Conservation (phyloP, 192 early-diverging fungal species). For the Coemansia aciculifera region DNA sequence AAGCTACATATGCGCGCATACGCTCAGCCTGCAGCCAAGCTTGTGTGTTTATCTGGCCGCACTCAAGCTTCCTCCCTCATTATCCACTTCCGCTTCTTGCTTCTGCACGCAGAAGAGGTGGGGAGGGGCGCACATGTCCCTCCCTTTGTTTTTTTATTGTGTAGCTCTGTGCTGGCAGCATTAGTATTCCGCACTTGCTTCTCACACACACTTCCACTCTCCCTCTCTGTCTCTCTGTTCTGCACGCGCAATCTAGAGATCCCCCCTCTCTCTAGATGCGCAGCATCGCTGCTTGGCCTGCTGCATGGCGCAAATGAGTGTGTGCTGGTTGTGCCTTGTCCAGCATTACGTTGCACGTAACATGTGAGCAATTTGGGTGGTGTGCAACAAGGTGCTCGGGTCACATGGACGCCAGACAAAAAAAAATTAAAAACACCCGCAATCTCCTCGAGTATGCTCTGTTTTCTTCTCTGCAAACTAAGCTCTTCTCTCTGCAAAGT, state of each 20-base stretch:
- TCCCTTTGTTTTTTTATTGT: background rate
- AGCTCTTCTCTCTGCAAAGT: background rate
- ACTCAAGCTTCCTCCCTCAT: background rate
- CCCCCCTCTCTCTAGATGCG: background rate
- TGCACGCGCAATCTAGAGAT: background rate
- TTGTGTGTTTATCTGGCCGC: background rate
- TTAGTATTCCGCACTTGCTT: conserved; percentile 2
- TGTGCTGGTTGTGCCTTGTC: conserved; percentile 7
- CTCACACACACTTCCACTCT: background rate
- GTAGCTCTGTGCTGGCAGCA: background rate
- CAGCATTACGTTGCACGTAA: conserved; percentile 13
- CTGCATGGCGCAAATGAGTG: conserved; percentile 9
- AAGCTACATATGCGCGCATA: background rate
- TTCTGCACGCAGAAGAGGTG: background rate
- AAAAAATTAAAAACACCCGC: background rate
- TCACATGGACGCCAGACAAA: conserved; percentile 3
- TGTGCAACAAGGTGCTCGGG: conserved; percentile 6
- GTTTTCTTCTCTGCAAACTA: background rate
- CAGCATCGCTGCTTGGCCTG: conserved; percentile 1
- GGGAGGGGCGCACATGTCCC: background rate
- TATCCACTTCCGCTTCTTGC: background rate
- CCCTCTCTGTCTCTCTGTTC: background rate
- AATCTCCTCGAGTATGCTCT: background rate
- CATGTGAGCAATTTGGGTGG: conserved; percentile 11
- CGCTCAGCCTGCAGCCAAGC: background rate